A percentile compares a stretch with the other conserved stretches of the same genome.
Conservation (phyloP, 2,329 filamentous ascomycete genomes). For the Pseudogymnoascus sp. region DNA sequence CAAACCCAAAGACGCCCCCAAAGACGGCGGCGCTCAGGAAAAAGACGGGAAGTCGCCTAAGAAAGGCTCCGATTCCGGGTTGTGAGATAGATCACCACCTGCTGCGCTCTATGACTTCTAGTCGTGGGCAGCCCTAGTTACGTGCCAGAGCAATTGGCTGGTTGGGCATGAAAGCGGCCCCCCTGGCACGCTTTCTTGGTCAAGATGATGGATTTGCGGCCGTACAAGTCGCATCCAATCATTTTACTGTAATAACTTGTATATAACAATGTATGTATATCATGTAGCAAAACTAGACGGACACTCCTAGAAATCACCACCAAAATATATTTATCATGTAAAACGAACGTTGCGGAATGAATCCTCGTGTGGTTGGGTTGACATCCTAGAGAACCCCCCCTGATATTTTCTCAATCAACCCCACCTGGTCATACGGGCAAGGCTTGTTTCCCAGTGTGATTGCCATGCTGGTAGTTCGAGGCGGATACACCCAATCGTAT, state of each 20-base stretch:
- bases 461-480: background rate
- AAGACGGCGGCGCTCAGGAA: background rate
- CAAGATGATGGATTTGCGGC: background rate
- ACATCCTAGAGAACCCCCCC: background rate
- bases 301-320: conserved; percentile 7
- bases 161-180: background rate
- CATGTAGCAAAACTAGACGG: conserved; percentile 4
- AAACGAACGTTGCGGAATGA: background rate
- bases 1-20: background rate
- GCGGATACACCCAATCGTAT: background rate
- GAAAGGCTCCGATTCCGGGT: conserved; percentile 14
- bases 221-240: background rate
- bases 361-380: background rate
- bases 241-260: background rate
- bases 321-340: conserved; percentile 1
- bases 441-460: conserved; percentile 3
- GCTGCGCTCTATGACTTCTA: background rate
- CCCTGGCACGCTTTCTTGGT: background rate
- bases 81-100: background rate
- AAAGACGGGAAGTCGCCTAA: conserved; percentile 20
- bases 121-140: background rate
- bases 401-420: background rate
- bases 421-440: conserved; percentile 3
- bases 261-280: conserved; percentile 5
- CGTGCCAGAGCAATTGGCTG: background rate